Evolutionary conservation across 202 grass and related monocot species (phyloP).

Genomic region (Musa balbisiana): DNA sequence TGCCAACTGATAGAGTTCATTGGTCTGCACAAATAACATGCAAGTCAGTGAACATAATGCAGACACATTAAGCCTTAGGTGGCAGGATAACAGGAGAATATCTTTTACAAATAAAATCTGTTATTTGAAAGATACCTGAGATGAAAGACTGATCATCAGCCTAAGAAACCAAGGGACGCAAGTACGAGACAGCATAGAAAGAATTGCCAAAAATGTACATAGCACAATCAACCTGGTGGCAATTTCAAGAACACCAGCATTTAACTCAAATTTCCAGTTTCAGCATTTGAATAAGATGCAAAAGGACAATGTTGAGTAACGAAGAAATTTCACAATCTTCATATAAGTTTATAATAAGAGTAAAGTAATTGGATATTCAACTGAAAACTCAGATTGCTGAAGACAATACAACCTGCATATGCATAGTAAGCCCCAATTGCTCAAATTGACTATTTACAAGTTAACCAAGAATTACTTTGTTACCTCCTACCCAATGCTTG

Average conservation of each 20-base stretch:
- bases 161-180: conserved; percentile 96
- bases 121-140: conserved; percentile 48
- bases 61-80: conserved; percentile 2
- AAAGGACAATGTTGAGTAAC: conserved; percentile 15
- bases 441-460: too few species aligned
- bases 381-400: too few species aligned
- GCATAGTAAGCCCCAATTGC: too few species aligned
- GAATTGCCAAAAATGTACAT: conserved; percentile 74
- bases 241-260: conserved; percentile 27
- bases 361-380: background rate
- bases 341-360: background rate
- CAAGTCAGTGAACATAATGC: conserved; percentile 22
- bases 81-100: conserved; percentile 10
- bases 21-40: conserved; percentile 61
- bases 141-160: conserved; percentile 97
- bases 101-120: background rate
- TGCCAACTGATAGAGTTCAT: conserved; percentile 95
- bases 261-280: conserved; percentile 25
- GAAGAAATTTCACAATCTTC: background rate
- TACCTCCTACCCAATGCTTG: too few species aligned
- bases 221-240: conserved; percentile 65
- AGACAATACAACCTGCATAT: too few species aligned
- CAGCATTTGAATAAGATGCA: conserved; percentile 2
- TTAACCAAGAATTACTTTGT: too few species aligned
- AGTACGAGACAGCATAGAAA: conserved; percentile 78